Conservation (phyloP, 1,284 basidiomycete genomes). For the Blastosporella zonata region DNA sequence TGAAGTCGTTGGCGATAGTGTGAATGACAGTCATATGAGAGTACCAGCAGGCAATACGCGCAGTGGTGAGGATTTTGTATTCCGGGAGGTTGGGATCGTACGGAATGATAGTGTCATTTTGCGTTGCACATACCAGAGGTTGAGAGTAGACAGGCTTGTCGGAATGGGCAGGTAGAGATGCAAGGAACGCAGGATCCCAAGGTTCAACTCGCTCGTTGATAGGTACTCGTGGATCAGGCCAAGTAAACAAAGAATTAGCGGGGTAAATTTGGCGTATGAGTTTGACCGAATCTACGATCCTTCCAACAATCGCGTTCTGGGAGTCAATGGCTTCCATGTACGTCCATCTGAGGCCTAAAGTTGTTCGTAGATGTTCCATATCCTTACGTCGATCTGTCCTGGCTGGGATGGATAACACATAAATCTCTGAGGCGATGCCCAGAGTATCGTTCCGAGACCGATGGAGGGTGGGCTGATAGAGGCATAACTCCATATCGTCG, state of each 20-base stretch:
- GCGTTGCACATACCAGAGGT: conserved; percentile 49
- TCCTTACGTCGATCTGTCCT: conserved; percentile 48
- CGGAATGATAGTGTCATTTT: conserved; percentile 40
- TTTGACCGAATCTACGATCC: conserved; percentile 42
- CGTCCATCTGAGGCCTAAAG: conserved; percentile 47
- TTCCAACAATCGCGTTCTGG: conserved; percentile 34
- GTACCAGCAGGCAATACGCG: conserved; percentile 71
- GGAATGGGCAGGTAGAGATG: conserved; percentile 19
- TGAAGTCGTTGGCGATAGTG: conserved; percentile 34
- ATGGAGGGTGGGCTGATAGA: too few species aligned
- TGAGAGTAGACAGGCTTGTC: conserved; percentile 6
- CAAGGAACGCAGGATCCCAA: conserved; percentile 33
- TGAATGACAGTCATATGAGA: conserved; percentile 63
- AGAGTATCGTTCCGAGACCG: conserved; percentile 20
- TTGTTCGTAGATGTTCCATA: conserved; percentile 50
- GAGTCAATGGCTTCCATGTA: conserved; percentile 49
- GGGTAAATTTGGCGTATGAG: conserved; percentile 26
- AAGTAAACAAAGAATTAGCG: conserved; percentile 32
- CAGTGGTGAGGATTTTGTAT: conserved; percentile 50
- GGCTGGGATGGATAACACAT: conserved; percentile 56
- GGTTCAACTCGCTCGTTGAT: conserved; percentile 26
- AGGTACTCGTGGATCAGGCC: conserved; percentile 41
- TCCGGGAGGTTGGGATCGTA: conserved; percentile 39
- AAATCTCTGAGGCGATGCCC: conserved; percentile 39
- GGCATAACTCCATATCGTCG: too few species aligned